Evolutionary conservation across 495 filamentous ascomycete genomes (phyloP).

Genomic region (Lasiosphaeris hirsuta): DNA sequence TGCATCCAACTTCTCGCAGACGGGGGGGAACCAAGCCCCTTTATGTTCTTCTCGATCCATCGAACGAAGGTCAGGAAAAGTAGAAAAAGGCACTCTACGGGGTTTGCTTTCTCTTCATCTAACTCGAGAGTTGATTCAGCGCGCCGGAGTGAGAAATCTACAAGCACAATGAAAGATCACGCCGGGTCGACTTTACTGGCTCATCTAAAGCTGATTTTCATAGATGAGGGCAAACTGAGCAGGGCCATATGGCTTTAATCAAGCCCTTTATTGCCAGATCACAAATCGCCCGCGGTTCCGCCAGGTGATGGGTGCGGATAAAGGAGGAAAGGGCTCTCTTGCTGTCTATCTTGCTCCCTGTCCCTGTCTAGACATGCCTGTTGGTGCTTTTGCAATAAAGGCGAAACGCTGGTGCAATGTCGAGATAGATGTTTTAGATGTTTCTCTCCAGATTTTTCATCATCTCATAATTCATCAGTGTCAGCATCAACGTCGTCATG

Average conservation of each 20-base stretch:
- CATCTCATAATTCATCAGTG: neutral
- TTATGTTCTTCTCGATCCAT: slow-evolving; percentile 7
- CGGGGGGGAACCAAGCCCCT: slow-evolving; percentile 11
- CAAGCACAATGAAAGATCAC: neutral
- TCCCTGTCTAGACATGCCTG: neutral
- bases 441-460: neutral
- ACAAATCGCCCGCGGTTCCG: neutral
- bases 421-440: neutral
- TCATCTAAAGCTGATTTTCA: slow-evolving; percentile 24
- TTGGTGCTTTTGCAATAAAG: slow-evolving; percentile 1
- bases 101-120: no score
- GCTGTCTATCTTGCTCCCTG: neutral
- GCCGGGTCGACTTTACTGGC: neutral
- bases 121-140: no score
- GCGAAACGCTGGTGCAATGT: slow-evolving; percentile 2
- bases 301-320: no score
- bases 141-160: no score
- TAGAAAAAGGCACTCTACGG: no score
- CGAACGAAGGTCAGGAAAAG: neutral
- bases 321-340: neutral
- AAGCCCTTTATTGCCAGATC: slow-evolving; percentile 20
- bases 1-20: slow-evolving; percentile 12
- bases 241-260: slow-evolving; percentile 19
- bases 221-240: slow-evolving; percentile 22
- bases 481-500: neutral